Evolutionary conservation across 106 monocot species (phyloP), one percentile per base, ranked within the genome.

Genomic region (Phalaenopsis aphrodite): DNA sequence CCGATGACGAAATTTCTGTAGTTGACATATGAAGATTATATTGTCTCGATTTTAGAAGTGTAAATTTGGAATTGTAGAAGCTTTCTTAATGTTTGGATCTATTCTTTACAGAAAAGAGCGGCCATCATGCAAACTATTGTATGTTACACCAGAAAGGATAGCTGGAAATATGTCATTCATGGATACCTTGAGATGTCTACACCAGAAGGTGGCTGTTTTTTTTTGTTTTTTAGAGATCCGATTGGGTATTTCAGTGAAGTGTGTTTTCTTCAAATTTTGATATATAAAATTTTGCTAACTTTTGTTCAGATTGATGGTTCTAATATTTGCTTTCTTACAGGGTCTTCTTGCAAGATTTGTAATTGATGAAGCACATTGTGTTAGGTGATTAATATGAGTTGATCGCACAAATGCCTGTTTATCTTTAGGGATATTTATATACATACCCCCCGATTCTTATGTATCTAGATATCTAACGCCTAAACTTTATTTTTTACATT

Each of bases 361-460:
- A 43, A 83, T 98, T 83, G 98, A 98, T 68, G 98, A 98, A 89
- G 94, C 94, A 47, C 98, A 98, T 81, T 94, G 98, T 83, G 89
- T 98, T 61, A 98, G 98, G 98, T 98, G 86, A 85, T 61, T 42
- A 56, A 42, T 81, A 67, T 23, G n/a, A 55, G 24, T 67, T 52
- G 37, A 7, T 56, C 75, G 19, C 42, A 65, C 69, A 66, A 79
- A 24, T 67, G 7, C 56, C 8, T 66, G 39, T 16, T 42, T 52
- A 52, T 42, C 30, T 30, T 30, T 30, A 30, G 30, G 30, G 30
- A 30, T 30, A 30, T 30, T 30, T 30, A 30, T 30, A 30, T 30
- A 30, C 30, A 30, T 30, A 30, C 30, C 30, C 30, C 30, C 30
- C 30, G 0, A 30, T 30, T 30, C 30, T 30, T 30, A 30, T 30